Evolutionary conservation across 2,329 filamentous ascomycete genomes (phyloP), one percentile per base, ranked within the genome.

Genomic region (Acephala macrosclerotiorum): DNA sequence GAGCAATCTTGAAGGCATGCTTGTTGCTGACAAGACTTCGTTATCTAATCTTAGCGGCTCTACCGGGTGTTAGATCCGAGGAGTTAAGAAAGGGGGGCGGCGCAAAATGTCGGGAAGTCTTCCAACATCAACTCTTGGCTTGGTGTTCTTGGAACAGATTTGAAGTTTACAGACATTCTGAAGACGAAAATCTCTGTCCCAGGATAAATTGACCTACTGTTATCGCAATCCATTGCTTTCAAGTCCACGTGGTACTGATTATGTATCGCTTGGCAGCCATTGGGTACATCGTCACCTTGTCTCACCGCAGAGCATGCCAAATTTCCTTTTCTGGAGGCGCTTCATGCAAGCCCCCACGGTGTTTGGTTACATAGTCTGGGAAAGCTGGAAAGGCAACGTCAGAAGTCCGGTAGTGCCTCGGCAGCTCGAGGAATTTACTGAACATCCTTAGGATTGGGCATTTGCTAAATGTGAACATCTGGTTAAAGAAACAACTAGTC

Each of bases 1-100:
- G 22, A 26, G 49, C 45, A 49, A 49, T 29, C 49, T 26, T 7
- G 49, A 53, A 26, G 49, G 49, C 49, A 53, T 53, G 22, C 49
- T 53, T 14, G 9, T 11, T 16, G 45, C 22, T 42, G 29, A 33
- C 29, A 33, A 9, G 29, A 42, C n/a, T 42, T n/a, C 18, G 9
- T 53, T 53, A 53, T 33, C 49, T 51, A 29, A 51, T 51, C 49
- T 53, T 53, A 53, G 25, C 49, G 25, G 3, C 22, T 18, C 22
- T 12, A 26, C 7, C 18, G 7, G 11, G 3, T 26, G 49, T 53
- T 9, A 53, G 49, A 53, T 53, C 25, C 25, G 25, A 42, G 49
- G 49, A 33, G 4, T 53, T 53, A 53, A 53, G 49, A 53, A 33
- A n/a, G 45, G n/a, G 11, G 18, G 8, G 45, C 45, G 45, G 8